A percentile compares a stretch with the other conserved stretches of the same genome.
These are phyloP conservation scores for Aotearoamyces nothofagi DNA, from an alignment of 2,329 filamentous ascomycete species.

Conservation along the genomic window DNA sequence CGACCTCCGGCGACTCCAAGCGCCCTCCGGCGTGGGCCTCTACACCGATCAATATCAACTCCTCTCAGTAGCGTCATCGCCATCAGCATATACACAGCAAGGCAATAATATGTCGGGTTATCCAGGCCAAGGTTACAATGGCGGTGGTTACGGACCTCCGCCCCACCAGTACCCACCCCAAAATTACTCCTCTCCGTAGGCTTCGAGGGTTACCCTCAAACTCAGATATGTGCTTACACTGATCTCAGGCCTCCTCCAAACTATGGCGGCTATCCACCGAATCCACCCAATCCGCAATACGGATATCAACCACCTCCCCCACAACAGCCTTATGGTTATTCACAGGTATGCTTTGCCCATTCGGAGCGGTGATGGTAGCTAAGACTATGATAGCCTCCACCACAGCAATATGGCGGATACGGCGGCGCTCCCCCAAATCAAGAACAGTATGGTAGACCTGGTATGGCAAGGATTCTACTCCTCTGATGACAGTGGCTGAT, in stretches of 20 bases:
- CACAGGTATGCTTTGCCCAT: conserved; percentile 11
- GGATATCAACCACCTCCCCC: conserved; percentile 17
- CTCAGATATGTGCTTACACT: not conserved
- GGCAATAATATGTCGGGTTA: conserved; percentile 45
- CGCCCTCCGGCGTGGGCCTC: no score
- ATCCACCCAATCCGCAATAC: conserved; percentile 11
- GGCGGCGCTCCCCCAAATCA: conserved; percentile 18
- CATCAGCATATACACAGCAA: no score
- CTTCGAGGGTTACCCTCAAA: conserved; percentile 7
- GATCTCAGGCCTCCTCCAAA: not conserved
- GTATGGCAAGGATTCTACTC: conserved; percentile 21
- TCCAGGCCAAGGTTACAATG: conserved; percentile 36
- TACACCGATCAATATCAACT: no score
- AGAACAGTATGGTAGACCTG: conserved; percentile 33
- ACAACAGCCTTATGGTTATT: conserved; percentile 18
- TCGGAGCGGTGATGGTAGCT: not conserved
- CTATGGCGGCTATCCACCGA: not conserved
- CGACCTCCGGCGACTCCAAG: no score
- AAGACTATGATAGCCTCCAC: conserved; percentile 20
- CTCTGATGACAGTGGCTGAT: conserved; percentile 2
- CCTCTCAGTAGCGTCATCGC: no score
- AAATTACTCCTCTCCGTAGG: conserved; percentile 34
- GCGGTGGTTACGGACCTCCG: conserved; percentile 27
- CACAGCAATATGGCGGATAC: conserved; percentile 31
- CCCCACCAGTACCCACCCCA: conserved; percentile 28